Evolutionary conservation across 352 stramenopile genomes (phyloP).

Genomic region (Phytophthora europaea): DNA sequence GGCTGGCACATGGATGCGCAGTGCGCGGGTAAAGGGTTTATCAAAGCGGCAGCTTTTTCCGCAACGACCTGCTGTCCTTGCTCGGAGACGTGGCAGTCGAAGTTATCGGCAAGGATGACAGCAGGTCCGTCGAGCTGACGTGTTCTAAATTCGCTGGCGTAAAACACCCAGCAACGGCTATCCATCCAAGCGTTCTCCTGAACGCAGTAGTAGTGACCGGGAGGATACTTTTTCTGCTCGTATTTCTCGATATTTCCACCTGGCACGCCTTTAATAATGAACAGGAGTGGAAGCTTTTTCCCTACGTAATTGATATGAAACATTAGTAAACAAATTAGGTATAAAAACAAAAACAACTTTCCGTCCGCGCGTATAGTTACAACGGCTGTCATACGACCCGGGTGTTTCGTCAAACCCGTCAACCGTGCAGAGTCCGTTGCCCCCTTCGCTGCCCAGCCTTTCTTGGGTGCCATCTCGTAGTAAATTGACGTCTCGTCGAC

Average conservation of each 20-base stretch:
- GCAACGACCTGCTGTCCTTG: background rate
- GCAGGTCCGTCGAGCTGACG: slow-evolving; percentile 7
- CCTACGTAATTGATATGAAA: too few species aligned
- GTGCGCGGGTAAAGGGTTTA: slow-evolving; percentile 11
- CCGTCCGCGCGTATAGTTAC: background rate
- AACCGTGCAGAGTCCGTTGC: background rate
- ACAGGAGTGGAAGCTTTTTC: background rate
- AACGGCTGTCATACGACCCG: slow-evolving; percentile 10
- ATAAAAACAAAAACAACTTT: slow-evolving; percentile 9
- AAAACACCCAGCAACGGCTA: background rate
- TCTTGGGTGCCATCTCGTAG: slow-evolving; percentile 3
- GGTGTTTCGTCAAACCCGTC: slow-evolving; percentile 6
- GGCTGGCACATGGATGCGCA: slow-evolving; percentile 22
- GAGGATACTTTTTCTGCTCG: slow-evolving; percentile 4
- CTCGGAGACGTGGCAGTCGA: too few species aligned
- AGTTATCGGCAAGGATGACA: slow-evolving; percentile 33
- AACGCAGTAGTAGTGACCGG: too few species aligned
- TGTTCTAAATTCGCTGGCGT: background rate
- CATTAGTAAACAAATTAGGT: too few species aligned
- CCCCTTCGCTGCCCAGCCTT: background rate
- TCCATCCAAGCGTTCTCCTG: slow-evolving; percentile 21
- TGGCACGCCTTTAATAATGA: background rate
- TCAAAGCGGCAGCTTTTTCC: background rate
- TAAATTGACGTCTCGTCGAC: slow-evolving; percentile 10
- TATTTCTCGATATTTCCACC: background rate